Evolutionary conservation across 2,329 filamentous ascomycete genomes (phyloP).

Genomic region (Nemania sp.): DNA sequence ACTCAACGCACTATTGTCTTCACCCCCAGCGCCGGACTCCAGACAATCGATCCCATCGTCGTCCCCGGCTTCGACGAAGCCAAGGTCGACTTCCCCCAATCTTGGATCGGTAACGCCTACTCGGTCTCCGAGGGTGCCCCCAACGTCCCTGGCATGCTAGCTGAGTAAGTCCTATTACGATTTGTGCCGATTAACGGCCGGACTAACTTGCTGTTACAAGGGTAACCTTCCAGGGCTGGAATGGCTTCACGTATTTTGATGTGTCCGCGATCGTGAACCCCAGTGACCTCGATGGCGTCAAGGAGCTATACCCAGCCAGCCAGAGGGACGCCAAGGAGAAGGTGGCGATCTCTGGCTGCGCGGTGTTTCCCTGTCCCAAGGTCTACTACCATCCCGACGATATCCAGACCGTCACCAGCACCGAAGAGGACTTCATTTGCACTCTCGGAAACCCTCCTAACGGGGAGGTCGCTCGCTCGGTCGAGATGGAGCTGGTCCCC

Average conservation of each 20-base stretch:
- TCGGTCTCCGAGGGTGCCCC: constrained; percentile 51
- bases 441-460: constrained; percentile 49
- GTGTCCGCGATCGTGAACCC: constrained; percentile 62
- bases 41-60: constrained; percentile 45
- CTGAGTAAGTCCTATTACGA: constrained; percentile 42
- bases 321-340: constrained; percentile 30
- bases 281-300: constrained; percentile 55
- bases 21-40: constrained; percentile 48
- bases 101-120: constrained; percentile 57
- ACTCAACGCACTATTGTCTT: constrained; percentile 56
- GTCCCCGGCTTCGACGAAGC: constrained; percentile 46
- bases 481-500: constrained; percentile 33
- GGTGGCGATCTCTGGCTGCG: constrained; percentile 53
- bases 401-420: constrained; percentile 58
- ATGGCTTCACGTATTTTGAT: constrained; percentile 59
- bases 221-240: constrained; percentile 53
- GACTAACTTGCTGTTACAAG: constrained; percentile 7
- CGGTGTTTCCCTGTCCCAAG: constrained; percentile 56
- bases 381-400: constrained; percentile 60
- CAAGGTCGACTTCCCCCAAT: constrained; percentile 49
- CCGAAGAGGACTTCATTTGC: constrained; percentile 54
- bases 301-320: constrained; percentile 56
- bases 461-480: constrained; percentile 31
- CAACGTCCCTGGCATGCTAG: constrained; percentile 55
- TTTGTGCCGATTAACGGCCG: too few relatives aligned